Conservation (phyloP, 2,329 filamentous ascomycete species). For the Aspergillaceae sp. region DNA sequence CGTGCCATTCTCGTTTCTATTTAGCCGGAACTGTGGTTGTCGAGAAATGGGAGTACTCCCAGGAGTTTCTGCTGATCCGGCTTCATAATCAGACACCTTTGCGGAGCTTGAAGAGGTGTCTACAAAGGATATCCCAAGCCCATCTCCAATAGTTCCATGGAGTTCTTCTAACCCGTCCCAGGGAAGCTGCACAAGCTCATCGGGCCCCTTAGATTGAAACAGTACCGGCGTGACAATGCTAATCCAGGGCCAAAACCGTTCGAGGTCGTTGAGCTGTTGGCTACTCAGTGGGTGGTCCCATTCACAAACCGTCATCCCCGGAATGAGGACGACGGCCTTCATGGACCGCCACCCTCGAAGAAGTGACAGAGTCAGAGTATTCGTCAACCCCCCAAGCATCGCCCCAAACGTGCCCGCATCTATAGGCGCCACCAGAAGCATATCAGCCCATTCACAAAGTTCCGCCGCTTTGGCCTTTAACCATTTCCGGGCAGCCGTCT, state of each 20-base stretch:
- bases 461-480: slow-evolving; percentile 43
- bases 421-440: slow-evolving; percentile 75
- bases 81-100: slow-evolving; percentile 6
- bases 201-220: slow-evolving; percentile 63
- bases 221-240: slow-evolving; percentile 70
- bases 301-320: slow-evolving; percentile 80
- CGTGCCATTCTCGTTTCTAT: slow-evolving; percentile 10
- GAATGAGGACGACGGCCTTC: slow-evolving; percentile 76
- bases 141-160: slow-evolving; percentile 22
- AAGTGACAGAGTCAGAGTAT: slow-evolving; percentile 71
- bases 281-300: slow-evolving; percentile 87
- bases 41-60: slow-evolving; percentile 23
- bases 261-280: slow-evolving; percentile 75
- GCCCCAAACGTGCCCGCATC: slow-evolving; percentile 76
- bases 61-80: slow-evolving; percentile 32
- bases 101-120: slow-evolving; percentile 4
- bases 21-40: slow-evolving; percentile 15
- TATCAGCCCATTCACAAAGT: slow-evolving; percentile 77
- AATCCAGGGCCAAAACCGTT: slow-evolving; percentile 79
- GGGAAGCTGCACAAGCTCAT: slow-evolving; percentile 40
- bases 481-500: slow-evolving; percentile 31
- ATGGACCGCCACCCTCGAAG: slow-evolving; percentile 78
- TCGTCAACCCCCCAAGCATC: slow-evolving; percentile 78
- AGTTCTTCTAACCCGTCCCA: slow-evolving; percentile 41
- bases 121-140: slow-evolving; percentile 8